A percentile compares a stretch with the other conserved stretches of the same genome.
These are phyloP conservation scores for Puccinia horiana DNA, from an alignment of 1,284 basidiomycete genomes.

Conservation along the genomic window DNA sequence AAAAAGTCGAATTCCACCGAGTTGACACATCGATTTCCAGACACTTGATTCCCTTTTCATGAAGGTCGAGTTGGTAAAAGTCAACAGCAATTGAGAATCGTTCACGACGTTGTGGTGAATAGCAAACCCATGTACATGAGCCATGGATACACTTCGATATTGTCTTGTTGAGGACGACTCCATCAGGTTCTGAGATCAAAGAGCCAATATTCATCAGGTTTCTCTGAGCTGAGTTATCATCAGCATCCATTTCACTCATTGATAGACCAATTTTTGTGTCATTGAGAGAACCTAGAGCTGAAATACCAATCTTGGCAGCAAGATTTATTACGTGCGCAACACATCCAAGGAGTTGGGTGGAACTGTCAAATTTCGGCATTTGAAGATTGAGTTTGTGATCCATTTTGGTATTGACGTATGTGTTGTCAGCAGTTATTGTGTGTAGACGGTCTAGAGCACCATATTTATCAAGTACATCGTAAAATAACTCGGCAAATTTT, in stretches of 20 bases:
- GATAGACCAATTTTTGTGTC: background rate
- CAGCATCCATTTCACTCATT: background rate
- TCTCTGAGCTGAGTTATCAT: background rate
- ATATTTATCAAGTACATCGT: background rate
- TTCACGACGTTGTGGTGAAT: background rate
- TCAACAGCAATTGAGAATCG: background rate
- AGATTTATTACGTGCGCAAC: constrained; percentile 8
- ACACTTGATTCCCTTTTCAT: background rate
- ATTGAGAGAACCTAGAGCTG: background rate
- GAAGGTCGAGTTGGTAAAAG: background rate
- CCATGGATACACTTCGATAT: background rate
- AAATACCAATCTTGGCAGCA: background rate
- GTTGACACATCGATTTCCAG: background rate
- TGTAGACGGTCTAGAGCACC: background rate
- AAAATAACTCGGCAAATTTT: background rate
- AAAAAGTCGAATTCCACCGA: background rate
- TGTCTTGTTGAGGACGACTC: background rate
- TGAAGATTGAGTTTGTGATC: background rate
- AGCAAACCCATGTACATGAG: background rate
- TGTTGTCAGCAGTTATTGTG: background rate
- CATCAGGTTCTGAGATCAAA: background rate
- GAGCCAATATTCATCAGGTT: background rate
- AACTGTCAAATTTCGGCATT: background rate
- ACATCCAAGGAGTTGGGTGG: background rate
- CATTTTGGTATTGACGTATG: background rate